Percentiles rank a stretch among this genome's conserved stretches.
Conservation (phyloP, 1,139 yeast species). For the Suhomyces coccinellae region DNA sequence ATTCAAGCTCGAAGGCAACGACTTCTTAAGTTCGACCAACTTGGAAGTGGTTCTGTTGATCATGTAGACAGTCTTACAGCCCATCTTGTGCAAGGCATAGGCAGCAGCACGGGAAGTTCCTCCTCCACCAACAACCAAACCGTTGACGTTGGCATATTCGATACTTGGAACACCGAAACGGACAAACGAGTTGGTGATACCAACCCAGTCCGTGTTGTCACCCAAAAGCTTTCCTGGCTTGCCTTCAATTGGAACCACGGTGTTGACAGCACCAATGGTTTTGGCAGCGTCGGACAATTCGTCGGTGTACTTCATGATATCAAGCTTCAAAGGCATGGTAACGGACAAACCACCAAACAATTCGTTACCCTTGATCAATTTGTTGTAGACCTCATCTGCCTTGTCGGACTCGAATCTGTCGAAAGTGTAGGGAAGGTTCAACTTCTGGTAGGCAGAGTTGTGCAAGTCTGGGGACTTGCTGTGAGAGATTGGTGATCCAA, state of each 20-base stretch:
- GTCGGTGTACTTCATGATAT: slow-evolving; percentile 64
- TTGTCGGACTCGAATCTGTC: slow-evolving; percentile 65
- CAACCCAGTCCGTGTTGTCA: slow-evolving; percentile 96
- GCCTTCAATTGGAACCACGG: slow-evolving; percentile 59
- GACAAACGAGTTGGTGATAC: slow-evolving; percentile 69
- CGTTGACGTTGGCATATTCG: slow-evolving; percentile 40
- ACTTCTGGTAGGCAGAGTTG: slow-evolving; percentile 66
- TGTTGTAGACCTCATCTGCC: slow-evolving; percentile 51
- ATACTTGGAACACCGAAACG: slow-evolving; percentile 59
- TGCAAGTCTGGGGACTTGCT: slow-evolving; percentile 89
- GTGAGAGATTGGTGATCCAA: slow-evolving; percentile 81
- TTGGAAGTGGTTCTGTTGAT: slow-evolving; percentile 78
- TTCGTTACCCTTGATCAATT: slow-evolving; percentile 45
- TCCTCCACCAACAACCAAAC: slow-evolving; percentile 91
- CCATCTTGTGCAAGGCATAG: slow-evolving; percentile 78
- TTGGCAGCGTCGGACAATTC: slow-evolving; percentile 72
- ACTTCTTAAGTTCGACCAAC: slow-evolving; percentile 54
- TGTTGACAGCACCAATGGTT: slow-evolving; percentile 89
- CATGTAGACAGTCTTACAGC: slow-evolving; percentile 75
- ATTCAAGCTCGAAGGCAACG: slow-evolving; percentile 63
- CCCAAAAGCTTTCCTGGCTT: slow-evolving; percentile 61
- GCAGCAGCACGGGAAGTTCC: slow-evolving; percentile 97
- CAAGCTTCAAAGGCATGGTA: slow-evolving; percentile 86
- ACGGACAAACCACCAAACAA: slow-evolving; percentile 87
- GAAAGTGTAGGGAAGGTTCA: slow-evolving; percentile 80